phyloP scores from a whole-genome alignment of 2,329 filamentous ascomycete species.

The Colletotrichum filicis region DNA sequence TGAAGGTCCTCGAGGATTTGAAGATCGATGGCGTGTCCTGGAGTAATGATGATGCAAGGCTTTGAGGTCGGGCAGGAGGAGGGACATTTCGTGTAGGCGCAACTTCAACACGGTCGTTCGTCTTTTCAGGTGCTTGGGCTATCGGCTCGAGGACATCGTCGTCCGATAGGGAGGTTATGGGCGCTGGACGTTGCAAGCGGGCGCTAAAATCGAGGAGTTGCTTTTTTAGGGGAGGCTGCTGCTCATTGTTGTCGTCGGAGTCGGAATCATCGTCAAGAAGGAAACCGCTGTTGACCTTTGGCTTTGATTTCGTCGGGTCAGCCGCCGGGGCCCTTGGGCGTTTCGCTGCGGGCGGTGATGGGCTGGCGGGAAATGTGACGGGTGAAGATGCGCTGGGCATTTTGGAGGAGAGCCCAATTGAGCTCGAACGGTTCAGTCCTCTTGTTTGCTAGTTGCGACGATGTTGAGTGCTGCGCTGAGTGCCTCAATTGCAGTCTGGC shows the following conservation, averaged over 20 bases:
- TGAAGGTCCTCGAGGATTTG: conserved; percentile 44
- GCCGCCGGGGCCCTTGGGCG: conserved; percentile 49
- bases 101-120: neutral
- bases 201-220: conserved; percentile 27
- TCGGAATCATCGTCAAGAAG: conserved; percentile 49
- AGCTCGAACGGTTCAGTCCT: neutral
- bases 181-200: conserved; percentile 12
- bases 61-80: neutral
- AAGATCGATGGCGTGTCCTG: conserved; percentile 37
- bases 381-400: conserved; percentile 73
- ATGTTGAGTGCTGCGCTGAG: neutral
- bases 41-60: neutral
- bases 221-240: conserved; percentile 35
- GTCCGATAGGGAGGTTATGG: neutral
- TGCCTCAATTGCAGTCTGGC: neutral
- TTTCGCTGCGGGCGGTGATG: conserved; percentile 49
- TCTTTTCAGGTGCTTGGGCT: neutral
- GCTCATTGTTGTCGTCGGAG: conserved; percentile 40
- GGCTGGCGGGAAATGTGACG: conserved; percentile 64
- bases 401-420: neutral
- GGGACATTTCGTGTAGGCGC: neutral
- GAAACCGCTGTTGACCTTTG: conserved; percentile 50
- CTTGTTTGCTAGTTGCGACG: too few species aligned
- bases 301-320: conserved; percentile 43
- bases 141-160: neutral